Evolutionary conservation across 768 basidiomycete genomes (phyloP).

Genomic region (Boletellus emodensis): DNA sequence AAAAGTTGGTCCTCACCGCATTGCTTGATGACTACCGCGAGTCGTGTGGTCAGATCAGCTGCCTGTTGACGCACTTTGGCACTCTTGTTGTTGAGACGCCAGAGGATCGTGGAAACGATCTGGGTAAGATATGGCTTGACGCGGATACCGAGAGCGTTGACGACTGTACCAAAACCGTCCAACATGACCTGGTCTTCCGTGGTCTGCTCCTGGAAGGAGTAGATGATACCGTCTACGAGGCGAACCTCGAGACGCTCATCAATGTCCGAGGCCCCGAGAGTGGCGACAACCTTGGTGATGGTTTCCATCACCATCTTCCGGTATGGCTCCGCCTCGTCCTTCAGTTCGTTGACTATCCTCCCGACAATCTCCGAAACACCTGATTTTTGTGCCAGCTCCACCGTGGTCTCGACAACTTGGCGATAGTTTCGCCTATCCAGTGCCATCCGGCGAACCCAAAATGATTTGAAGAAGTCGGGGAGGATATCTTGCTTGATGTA

Average conservation of each 20-base stretch:
- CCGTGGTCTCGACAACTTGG: constrained; percentile 97
- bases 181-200: constrained; percentile 99
- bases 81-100: constrained; percentile 99
- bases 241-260: constrained; percentile 94
- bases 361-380: constrained; percentile 97
- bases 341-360: constrained; percentile 61
- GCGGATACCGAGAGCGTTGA: constrained; percentile 92
- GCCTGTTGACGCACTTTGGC: constrained; percentile 99
- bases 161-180: constrained; percentile 96
- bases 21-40: constrained; percentile 98
- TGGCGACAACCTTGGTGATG: constrained; percentile 92
- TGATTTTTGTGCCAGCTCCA: constrained; percentile 95
- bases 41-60: constrained; percentile 93
- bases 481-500: constrained; percentile 98
- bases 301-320: constrained; percentile 99
- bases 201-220: constrained; percentile 99
- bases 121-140: constrained; percentile 99
- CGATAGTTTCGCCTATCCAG: constrained; percentile 93
- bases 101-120: constrained; percentile 97
- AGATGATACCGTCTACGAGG: constrained; percentile 97
- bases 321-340: constrained; percentile 68
- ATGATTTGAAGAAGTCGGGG: constrained; percentile 98
- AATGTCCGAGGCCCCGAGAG: constrained; percentile 94
- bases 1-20: constrained; percentile 95
- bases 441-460: constrained; percentile 99